Evolutionary conservation across 2,329 filamentous ascomycete genomes (phyloP), one percentile per base, ranked within the genome.

Genomic region (Phialophora chinensis): DNA sequence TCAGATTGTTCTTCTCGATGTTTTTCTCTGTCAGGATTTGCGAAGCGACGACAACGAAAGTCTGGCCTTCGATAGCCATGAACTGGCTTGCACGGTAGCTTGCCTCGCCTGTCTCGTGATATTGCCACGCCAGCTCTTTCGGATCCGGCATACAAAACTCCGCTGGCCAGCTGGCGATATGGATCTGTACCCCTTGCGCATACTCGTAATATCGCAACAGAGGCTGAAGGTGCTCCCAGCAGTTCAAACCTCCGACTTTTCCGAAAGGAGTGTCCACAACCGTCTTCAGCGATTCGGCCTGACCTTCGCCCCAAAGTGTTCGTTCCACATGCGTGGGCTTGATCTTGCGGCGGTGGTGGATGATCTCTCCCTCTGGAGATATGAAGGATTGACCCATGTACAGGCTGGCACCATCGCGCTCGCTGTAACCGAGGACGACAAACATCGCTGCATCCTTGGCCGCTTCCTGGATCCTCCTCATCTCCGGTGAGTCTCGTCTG

Each of bases 241-340:
- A 86, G 1, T 77, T 77, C 0, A 86, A 73, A 0, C 73, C 75
- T 10, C 70, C 68, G 33, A 71, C 62, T 31, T 63, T 61, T 4
- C 71, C 66, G 1, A 79, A 81, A 35, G 80, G 77, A 66, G 76
- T 68, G 44, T 81, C 75, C 0, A 74, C 78, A 1, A 84, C 82
- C 38, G 75, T 80, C 4, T 73, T 71, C 4, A 85, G 71, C 17
- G 76, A 78, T 3, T 77, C 71, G 0, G 76, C 79, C 0, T 74
- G 73, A 0, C 79, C 79, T 47, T 86, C 83, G 0, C 83, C 83
- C 33, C 81, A 86, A 17, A 85, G 68, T 2, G 81, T 82, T 0
- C 82, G 78, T 72, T 86, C 84, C 77, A 86, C 81, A 61, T 85
- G 82, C 0, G 83, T 86, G 0, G 83, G 80, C 72, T 86, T 86